These are phyloP conservation scores for Picochlorum sp. DNA, from an alignment of 139 green algal species.

Conservation along the genomic window DNA sequence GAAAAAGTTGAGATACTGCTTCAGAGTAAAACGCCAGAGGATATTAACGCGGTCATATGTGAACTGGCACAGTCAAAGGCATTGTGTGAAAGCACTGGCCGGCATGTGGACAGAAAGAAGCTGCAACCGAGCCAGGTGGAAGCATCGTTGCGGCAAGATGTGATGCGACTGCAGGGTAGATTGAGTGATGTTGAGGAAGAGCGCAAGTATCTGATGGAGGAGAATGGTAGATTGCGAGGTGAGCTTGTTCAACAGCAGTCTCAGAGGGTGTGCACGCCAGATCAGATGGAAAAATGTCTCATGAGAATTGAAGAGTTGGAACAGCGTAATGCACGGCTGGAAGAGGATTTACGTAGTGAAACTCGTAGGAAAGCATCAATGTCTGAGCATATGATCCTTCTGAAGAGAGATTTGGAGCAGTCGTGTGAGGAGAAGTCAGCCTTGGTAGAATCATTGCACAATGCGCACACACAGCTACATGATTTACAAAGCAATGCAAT, in stretches of 20 bases:
- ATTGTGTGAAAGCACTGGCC: too few species aligned
- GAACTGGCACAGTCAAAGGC: too few species aligned
- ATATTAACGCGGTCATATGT: too few species aligned
- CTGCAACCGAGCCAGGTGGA: neutral
- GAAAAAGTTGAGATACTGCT: constrained; percentile 14
- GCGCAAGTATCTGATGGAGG: neutral
- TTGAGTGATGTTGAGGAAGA: neutral
- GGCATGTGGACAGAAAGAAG: too few species aligned
- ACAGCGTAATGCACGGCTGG: neutral
- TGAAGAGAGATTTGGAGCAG: constrained; percentile 14
- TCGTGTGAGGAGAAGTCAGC: constrained; percentile 14
- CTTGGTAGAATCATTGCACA: constrained; percentile 8
- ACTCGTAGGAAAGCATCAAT: neutral
- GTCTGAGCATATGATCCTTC: neutral
- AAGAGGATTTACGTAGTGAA: constrained; percentile 13
- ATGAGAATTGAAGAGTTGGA: neutral
- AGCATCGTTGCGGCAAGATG: neutral
- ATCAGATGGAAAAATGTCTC: too few species aligned
- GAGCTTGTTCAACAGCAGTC: too few species aligned
- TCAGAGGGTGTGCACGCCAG: too few species aligned
- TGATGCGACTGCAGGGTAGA: neutral
- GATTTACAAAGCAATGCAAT: constrained; percentile 2
- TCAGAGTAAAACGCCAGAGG: too few species aligned
- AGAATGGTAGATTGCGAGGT: neutral
- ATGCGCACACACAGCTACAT: neutral